Base-by-base conservation (phyloP, 768 basidiomycete species). In the Chiua virens region DNA sequence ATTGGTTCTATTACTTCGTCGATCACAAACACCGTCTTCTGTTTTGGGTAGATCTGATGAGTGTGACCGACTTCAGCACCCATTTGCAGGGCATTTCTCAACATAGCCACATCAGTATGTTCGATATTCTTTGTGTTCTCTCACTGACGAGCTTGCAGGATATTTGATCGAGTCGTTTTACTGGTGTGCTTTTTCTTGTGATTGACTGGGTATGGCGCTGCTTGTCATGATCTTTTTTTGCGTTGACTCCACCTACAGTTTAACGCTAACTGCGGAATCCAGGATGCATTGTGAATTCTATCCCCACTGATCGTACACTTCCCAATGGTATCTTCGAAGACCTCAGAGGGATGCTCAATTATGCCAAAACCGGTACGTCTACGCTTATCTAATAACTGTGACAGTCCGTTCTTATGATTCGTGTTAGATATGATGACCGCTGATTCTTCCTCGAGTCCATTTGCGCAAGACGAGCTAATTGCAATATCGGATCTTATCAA, bases 221-320 rank as follows among this genome's bases (percentile, higher is more conserved):
- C 11, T 9, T 14, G 5, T 18, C n/a, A 14, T n/a, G 4, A 52
- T 8, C 11, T 41, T n/a, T 39, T 18, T 22, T 25, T 6, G 5
- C 3, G 23, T 51, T 54, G 32, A 60, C 30, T 13, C 17, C 14
- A 15, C 27, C 23, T 35, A 21, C 25, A 41, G 45, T 14, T 9
- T n/a, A 21, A 20, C 3, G 1, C 32, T 60, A 28, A 60, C n/a
- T 43, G 6, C 39, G 34, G 18, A 40, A 32, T 36, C 4, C 18
- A 59, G 58, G 58, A 42, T 54, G 6, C 58, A 56, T 23, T 60
- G 57, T 7, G 57, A 59, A 45, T 60, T 42, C 43, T 56, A 60
- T 7, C 53, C 49, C 3, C 45, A 60, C n/a, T n/a, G 27, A 32
- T 28, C 43, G 43, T 20, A 45, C 17, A 6, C 43, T 56, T 39